These are phyloP conservation scores for Coemansia sp. DNA, from an alignment of 192 early-diverging fungal genomes.

Conservation along the genomic window DNA sequence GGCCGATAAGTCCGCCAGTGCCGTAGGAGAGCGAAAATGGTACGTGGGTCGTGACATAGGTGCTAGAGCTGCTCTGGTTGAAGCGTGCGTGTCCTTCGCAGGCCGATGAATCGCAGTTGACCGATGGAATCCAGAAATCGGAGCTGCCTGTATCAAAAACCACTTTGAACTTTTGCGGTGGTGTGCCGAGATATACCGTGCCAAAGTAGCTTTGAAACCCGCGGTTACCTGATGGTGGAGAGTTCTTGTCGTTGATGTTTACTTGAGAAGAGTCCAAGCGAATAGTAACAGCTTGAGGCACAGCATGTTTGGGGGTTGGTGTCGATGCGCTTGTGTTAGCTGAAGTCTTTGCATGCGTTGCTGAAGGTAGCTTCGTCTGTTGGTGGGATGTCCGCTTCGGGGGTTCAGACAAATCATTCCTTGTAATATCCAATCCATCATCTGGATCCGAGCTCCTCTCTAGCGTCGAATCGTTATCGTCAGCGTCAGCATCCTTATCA, in stretches of 20 bases:
- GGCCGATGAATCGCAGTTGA: slow-evolving; percentile 50
- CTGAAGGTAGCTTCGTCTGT: not conserved
- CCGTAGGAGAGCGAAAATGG: slow-evolving; percentile 57
- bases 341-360: not conserved
- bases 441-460: not conserved
- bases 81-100: slow-evolving; percentile 53
- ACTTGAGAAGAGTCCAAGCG: slow-evolving; percentile 37
- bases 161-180: slow-evolving; percentile 57
- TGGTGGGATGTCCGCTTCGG: not conserved
- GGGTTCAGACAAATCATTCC: not conserved
- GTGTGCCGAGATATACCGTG: slow-evolving; percentile 53
- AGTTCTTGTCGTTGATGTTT: slow-evolving; percentile 34
- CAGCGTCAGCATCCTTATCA: slow-evolving; percentile 4
- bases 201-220: slow-evolving; percentile 54
- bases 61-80: slow-evolving; percentile 44
- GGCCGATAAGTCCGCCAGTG: slow-evolving; percentile 55
- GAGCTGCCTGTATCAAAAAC: slow-evolving; percentile 64
- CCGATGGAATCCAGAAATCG: slow-evolving; percentile 61
- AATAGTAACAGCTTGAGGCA: slow-evolving; percentile 24
- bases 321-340: not conserved
- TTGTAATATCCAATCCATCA: not conserved
- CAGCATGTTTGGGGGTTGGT: not conserved
- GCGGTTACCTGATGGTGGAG: slow-evolving; percentile 35
- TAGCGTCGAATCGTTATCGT: not conserved
- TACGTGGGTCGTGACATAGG: slow-evolving; percentile 38